Percentiles rank a stretch among this genome's conserved stretches.
Evolutionary conservation across 352 stramenopile genomes (phyloP).

Genomic region (Phytophthora podocarpi): DNA sequence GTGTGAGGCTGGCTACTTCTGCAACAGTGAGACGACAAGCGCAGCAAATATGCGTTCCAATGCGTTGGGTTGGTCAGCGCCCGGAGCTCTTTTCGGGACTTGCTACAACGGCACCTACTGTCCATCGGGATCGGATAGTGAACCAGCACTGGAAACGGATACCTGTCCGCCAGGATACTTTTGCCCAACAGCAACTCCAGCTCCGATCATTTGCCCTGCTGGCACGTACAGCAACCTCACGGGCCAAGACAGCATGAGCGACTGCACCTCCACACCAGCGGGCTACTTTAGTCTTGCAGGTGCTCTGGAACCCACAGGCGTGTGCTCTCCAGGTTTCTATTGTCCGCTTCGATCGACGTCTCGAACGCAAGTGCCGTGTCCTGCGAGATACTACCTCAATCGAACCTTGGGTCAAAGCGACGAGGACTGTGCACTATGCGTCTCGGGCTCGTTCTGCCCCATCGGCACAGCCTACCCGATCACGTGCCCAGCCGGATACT

Average conservation of each 20-base stretch:
- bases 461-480: slow-evolving; percentile 65
- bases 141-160: slow-evolving; percentile 72
- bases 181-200: slow-evolving; percentile 70
- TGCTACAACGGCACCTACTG: slow-evolving; percentile 92
- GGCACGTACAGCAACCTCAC: slow-evolving; percentile 88
- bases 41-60: slow-evolving; percentile 64
- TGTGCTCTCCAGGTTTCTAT: slow-evolving; percentile 83
- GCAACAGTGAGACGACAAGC: slow-evolving; percentile 70
- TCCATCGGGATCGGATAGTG: slow-evolving; percentile 59
- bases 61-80: slow-evolving; percentile 56
- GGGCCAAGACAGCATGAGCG: slow-evolving; percentile 70
- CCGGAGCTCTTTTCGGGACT: slow-evolving; percentile 65
- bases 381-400: slow-evolving; percentile 78
- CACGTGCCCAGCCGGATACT: slow-evolving; percentile 80
- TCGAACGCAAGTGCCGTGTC: slow-evolving; percentile 77
- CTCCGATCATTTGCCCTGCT: slow-evolving; percentile 76
- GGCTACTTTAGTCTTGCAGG: slow-evolving; percentile 75
- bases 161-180: slow-evolving; percentile 85
- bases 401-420: slow-evolving; percentile 59
- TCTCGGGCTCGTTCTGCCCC: slow-evolving; percentile 73
- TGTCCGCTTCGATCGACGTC: slow-evolving; percentile 77
- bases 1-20: slow-evolving; percentile 84
- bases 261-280: slow-evolving; percentile 76
- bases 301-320: slow-evolving; percentile 56
- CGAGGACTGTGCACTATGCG: slow-evolving; percentile 77